Percentiles rank a stretch among this genome's conserved stretches.
Evolutionary conservation across 169 alveolate species (phyloP).

Genomic region (Plasmodium inui): DNA sequence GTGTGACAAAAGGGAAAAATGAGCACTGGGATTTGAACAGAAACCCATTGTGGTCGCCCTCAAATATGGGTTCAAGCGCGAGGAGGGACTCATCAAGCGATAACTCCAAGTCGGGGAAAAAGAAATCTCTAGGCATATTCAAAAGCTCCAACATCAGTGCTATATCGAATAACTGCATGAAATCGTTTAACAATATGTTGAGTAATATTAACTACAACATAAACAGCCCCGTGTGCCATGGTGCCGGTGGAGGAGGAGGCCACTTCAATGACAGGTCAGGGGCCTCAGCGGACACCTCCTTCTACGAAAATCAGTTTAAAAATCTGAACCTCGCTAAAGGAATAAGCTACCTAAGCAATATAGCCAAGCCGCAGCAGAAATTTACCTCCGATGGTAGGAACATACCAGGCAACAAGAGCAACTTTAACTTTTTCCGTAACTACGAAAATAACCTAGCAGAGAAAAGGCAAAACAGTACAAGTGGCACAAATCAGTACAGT

Average conservation of each 20-base stretch:
- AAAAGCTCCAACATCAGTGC: conserved; percentile 66
- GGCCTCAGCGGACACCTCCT: neutral
- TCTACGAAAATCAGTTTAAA: conserved; percentile 18
- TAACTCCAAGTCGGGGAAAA: conserved; percentile 25
- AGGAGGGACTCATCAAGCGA: conserved; percentile 26
- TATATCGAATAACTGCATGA: conserved; percentile 57
- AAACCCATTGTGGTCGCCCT: neutral
- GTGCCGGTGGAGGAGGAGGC: neutral
- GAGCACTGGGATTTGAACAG: neutral
- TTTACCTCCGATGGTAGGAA: neutral
- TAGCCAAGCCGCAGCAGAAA: neutral
- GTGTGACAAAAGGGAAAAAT: conserved; percentile 10
- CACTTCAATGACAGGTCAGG: neutral
- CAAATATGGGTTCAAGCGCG: neutral
- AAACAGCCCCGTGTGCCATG: conserved; percentile 12
- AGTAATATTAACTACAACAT: conserved; percentile 43
- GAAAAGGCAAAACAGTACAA: neutral
- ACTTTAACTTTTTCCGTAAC: conserved; percentile 22
- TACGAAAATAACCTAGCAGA: neutral
- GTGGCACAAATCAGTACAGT: neutral
- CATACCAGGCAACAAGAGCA: neutral
- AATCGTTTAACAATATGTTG: conserved; percentile 57
- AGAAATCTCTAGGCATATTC: conserved; percentile 39
- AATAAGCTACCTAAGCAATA: conserved; percentile 11
- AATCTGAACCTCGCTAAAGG: neutral